A percentile compares a stretch with the other conserved stretches of the same genome.
Evolutionary conservation across 371 early-diverging fungal genomes (phyloP).

Genomic region (Mortierella sp.): DNA sequence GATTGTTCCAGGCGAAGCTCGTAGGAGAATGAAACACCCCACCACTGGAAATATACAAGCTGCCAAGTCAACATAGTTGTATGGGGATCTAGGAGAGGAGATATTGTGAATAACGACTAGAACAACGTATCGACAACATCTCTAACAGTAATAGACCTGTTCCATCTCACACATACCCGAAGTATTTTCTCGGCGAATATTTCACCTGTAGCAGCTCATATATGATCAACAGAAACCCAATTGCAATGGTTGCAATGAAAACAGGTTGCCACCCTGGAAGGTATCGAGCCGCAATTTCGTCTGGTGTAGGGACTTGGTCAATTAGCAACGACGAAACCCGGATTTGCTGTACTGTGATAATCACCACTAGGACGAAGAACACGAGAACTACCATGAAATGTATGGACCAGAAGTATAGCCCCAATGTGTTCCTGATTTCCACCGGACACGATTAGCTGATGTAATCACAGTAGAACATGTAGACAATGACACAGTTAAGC

Average conservation of each 20-base stretch:
- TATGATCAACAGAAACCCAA: background rate
- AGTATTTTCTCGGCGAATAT: background rate
- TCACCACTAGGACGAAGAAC: background rate
- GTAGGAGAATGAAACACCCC: conserved; percentile 21
- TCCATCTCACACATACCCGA: background rate
- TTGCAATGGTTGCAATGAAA: background rate
- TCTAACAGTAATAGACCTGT: too few species aligned
- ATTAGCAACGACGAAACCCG: background rate
- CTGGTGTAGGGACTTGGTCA: background rate
- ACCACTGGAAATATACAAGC: conserved; percentile 12
- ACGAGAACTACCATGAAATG: background rate
- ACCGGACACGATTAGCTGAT: background rate
- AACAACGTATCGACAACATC: too few species aligned
- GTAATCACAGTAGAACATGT: background rate
- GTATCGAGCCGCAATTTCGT: background rate
- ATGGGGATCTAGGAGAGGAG: conserved; percentile 49
- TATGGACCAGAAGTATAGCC: background rate
- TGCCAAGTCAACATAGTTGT: conserved; percentile 27
- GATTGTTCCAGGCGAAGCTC: background rate
- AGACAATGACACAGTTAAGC: too few species aligned
- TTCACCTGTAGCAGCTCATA: background rate
- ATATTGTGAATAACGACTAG: too few species aligned
- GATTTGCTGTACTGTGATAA: background rate
- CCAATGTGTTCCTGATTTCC: background rate
- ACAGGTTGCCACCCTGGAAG: background rate